These are phyloP conservation scores for Lasiosphaeria ovina DNA, from an alignment of 495 filamentous ascomycete species.

Conservation along the genomic window DNA sequence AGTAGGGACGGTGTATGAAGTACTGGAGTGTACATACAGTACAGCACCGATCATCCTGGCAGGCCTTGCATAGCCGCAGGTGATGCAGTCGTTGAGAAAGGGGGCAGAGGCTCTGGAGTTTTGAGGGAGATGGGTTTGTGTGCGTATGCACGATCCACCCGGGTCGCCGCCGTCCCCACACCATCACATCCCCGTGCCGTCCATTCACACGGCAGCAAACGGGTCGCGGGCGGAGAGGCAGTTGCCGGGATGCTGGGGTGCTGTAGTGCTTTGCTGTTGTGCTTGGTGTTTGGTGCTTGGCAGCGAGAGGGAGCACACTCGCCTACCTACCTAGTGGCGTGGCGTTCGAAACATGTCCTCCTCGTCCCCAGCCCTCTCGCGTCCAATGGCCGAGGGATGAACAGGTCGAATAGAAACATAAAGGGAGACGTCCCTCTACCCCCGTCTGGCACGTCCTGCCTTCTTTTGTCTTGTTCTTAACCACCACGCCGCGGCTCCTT, in stretches of 20 bases:
- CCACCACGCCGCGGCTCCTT: slow-evolving; percentile 6
- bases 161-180: no score
- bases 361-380: background rate
- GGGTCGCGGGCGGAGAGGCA: no score
- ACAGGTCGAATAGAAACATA: slow-evolving; percentile 29
- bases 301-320: slow-evolving; percentile 12
- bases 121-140: no score
- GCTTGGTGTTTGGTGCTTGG: slow-evolving; percentile 5
- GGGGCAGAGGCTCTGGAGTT: background rate
- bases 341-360: slow-evolving; percentile 27
- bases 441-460: slow-evolving; percentile 8
- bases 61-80: background rate
- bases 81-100: background rate
- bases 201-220: no score
- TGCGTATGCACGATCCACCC: no score
- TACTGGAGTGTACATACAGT: background rate
- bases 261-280: background rate
- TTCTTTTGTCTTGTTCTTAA: slow-evolving; percentile 17
- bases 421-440: slow-evolving; percentile 15
- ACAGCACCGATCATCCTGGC: background rate
- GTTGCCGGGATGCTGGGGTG: no score
- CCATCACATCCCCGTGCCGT: no score
- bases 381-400: slow-evolving; percentile 27
- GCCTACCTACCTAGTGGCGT: slow-evolving; percentile 11
- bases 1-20: no score